These are phyloP conservation scores for Linum usitatissimum DNA, from an alignment of 345 rosid genomes.

Conservation along the genomic window DNA sequence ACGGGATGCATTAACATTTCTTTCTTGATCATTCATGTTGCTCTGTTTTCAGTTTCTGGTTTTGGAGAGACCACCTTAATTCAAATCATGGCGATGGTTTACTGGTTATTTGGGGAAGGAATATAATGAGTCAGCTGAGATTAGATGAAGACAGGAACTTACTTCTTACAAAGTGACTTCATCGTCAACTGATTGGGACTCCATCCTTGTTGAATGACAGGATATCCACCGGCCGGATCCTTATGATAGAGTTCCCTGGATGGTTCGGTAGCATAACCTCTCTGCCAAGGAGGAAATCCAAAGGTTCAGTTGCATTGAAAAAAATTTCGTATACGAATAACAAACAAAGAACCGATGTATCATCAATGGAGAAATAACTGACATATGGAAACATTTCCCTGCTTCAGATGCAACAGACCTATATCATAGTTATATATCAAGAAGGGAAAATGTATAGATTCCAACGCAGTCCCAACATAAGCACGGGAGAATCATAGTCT, in stretches of 20 bases:
- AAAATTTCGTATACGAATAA: no score
- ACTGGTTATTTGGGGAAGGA: neutral
- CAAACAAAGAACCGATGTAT: neutral
- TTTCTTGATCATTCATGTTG: conserved; percentile 15
- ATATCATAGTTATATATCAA: conserved; percentile 29
- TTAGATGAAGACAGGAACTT: neutral
- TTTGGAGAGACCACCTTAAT: conserved; percentile 22
- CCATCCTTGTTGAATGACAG: conserved; percentile 18
- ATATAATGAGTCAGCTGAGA: neutral
- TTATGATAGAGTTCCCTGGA: no score
- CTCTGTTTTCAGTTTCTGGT: conserved; percentile 20
- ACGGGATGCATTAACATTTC: conserved; percentile 11
- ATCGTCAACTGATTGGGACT: conserved; percentile 21
- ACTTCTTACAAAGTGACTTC: conserved; percentile 38
- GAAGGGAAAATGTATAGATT: conserved; percentile 70
- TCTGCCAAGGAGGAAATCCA: no score
- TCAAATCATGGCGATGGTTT: conserved; percentile 6
- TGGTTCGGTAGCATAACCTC: no score
- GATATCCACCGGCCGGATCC: conserved; percentile 21
- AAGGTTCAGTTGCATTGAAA: no score
- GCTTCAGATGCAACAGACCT: conserved; percentile 27
- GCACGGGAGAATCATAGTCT: conserved; percentile 31
- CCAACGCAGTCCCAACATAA: conserved; percentile 51
- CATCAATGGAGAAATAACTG: conserved; percentile 48
- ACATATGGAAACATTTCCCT: conserved; percentile 21